Conservation (phyloP, 805 yeast genomes). For the Teunomyces aglyptinius region DNA sequence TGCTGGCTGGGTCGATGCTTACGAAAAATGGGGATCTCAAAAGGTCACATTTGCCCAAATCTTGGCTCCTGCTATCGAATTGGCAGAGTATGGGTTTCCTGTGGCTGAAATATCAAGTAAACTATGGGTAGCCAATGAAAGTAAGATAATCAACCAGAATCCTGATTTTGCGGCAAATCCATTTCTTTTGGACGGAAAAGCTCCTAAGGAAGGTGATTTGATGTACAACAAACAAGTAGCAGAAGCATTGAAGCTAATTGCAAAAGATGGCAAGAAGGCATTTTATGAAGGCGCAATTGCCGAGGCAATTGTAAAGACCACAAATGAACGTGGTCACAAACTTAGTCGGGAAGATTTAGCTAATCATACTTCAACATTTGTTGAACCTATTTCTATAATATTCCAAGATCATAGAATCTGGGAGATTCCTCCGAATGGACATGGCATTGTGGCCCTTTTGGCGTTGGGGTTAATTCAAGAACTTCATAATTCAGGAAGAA, state of each 20-base stretch:
- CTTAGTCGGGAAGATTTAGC: constrained; percentile 55
- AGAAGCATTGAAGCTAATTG: constrained; percentile 49
- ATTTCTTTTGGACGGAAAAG: constrained; percentile 33
- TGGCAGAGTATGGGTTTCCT: constrained; percentile 68
- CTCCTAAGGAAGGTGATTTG: constrained; percentile 59
- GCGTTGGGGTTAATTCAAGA: constrained; percentile 65
- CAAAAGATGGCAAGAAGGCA: constrained; percentile 57
- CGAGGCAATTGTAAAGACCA: constrained; percentile 54
- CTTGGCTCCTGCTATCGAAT: constrained; percentile 61
- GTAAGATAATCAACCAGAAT: constrained; percentile 37
- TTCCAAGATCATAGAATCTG: constrained; percentile 56
- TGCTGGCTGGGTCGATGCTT: constrained; percentile 76
- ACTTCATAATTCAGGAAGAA: constrained; percentile 43
- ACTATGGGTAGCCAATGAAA: constrained; percentile 45
- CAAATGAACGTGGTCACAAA: constrained; percentile 54
- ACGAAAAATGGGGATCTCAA: constrained; percentile 71
- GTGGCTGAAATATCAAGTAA: constrained; percentile 56
- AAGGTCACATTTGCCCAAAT: constrained; percentile 57
- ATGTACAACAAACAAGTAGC: constrained; percentile 55
- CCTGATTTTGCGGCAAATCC: constrained; percentile 28
- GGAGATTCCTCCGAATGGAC: constrained; percentile 87
- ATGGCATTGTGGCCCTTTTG: constrained; percentile 72
- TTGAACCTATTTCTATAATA: constrained; percentile 59
- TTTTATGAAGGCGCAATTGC: constrained; percentile 75
- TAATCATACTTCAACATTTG: constrained; percentile 57